phyloP scores from a whole-genome alignment of 148 eudicot genomes.

The Chenopodium suecicum region DNA sequence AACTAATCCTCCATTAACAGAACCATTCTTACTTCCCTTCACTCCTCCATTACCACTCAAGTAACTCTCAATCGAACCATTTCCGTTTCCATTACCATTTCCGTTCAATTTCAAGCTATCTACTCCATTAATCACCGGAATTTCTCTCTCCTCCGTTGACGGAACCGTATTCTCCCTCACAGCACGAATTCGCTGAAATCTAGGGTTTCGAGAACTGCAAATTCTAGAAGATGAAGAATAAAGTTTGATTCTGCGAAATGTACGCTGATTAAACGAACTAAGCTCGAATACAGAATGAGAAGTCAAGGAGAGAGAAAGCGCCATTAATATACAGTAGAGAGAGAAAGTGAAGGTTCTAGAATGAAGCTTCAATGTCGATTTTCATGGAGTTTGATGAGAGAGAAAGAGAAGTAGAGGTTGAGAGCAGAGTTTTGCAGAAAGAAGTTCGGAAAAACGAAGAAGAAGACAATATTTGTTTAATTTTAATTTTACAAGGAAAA shows the following conservation, averaged over 20 bases:
- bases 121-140: conserved; percentile 38
- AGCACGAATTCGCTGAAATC: conserved; percentile 33
- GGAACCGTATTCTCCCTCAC: conserved; percentile 37
- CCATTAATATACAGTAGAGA: conserved; percentile 24
- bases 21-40: conserved; percentile 28
- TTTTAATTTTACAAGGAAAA: not conserved
- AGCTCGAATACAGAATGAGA: conserved; percentile 27
- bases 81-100: conserved; percentile 40
- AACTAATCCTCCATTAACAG: conserved; percentile 44
- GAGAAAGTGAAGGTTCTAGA: not conserved
- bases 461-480: not conserved
- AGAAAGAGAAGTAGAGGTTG: not conserved
- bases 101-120: conserved; percentile 36
- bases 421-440: conserved; percentile 3
- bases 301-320: conserved; percentile 34
- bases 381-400: conserved; percentile 13
- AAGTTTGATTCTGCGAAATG: conserved; percentile 24
- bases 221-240: conserved; percentile 13
- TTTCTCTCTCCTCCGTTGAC: conserved; percentile 42
- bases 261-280: conserved; percentile 28
- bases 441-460: not conserved
- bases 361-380: not conserved
- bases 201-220: conserved; percentile 18
- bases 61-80: conserved; percentile 27
- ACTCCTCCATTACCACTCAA: conserved; percentile 37